Conservation (phyloP, 345 rosid genomes). For the Pugionium cornutum region DNA sequence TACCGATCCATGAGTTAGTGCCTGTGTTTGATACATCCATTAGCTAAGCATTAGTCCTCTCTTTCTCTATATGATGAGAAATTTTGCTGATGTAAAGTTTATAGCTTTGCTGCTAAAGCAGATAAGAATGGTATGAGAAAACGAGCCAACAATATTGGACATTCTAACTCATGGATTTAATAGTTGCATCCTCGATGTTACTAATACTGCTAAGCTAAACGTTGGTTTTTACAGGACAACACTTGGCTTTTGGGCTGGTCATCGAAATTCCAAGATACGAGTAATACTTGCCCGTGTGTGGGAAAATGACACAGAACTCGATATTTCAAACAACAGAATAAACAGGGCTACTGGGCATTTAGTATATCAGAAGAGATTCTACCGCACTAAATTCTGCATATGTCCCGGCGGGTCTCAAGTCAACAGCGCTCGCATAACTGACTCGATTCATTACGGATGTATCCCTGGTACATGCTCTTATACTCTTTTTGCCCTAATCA, state of each 20-base stretch:
- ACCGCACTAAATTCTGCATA: conserved; percentile 83
- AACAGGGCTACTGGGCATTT: conserved; percentile 81
- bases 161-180: neutral
- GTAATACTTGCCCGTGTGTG: conserved; percentile 92
- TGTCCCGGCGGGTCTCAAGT: conserved; percentile 99
- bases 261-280: conserved; percentile 88
- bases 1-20: neutral
- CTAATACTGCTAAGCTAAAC: neutral
- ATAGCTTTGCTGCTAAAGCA: conserved; percentile 7
- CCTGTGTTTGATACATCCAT: neutral
- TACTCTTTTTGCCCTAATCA: neutral
- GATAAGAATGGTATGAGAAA: too few species aligned
- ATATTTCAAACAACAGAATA: conserved; percentile 84
- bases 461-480: conserved; percentile 66
- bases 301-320: conserved; percentile 94
- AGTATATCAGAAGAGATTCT: conserved; percentile 88
- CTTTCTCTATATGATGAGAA: neutral
- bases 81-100: neutral
- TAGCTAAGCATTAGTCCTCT: neutral
- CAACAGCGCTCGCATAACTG: conserved; percentile 93
- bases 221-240: conserved; percentile 60
- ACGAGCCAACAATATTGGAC: too few species aligned
- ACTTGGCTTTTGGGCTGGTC: conserved; percentile 99
- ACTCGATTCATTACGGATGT: conserved; percentile 97
- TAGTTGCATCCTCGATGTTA: conserved; percentile 26